Conservation (phyloP, 352 stramenopile genomes). For the Phytophthora pistaciae region DNA sequence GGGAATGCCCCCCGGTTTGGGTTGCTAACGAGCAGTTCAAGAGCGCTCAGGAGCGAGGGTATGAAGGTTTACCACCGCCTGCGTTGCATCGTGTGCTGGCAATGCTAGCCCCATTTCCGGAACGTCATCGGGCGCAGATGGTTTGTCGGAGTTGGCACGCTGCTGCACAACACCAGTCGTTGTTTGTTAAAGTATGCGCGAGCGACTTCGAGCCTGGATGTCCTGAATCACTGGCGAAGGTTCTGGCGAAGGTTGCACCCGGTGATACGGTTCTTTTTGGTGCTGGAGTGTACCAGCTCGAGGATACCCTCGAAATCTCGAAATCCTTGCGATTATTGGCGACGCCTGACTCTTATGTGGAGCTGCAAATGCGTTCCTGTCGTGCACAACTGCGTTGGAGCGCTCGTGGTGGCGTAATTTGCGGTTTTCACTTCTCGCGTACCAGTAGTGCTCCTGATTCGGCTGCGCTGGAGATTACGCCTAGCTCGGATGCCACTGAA, state of each 20-base stretch:
- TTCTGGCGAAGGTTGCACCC: slow-evolving; percentile 32
- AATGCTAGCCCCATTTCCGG: slow-evolving; percentile 81
- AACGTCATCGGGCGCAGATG: slow-evolving; percentile 53
- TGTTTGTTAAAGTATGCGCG: slow-evolving; percentile 61
- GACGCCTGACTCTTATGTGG: slow-evolving; percentile 64
- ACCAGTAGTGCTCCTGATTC: slow-evolving; percentile 28
- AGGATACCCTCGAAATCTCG: slow-evolving; percentile 57
- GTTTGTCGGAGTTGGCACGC: slow-evolving; percentile 69
- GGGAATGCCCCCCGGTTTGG: slow-evolving; percentile 92
- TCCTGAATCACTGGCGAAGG: slow-evolving; percentile 27
- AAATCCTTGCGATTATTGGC: slow-evolving; percentile 61
- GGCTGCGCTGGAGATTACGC: slow-evolving; percentile 20
- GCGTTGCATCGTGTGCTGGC: slow-evolving; percentile 86
- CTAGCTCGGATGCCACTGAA: slow-evolving; percentile 24
- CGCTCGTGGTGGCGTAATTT: slow-evolving; percentile 64
- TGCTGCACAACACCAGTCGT: slow-evolving; percentile 46
- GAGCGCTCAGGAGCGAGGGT: slow-evolving; percentile 69
- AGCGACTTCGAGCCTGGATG: slow-evolving; percentile 50
- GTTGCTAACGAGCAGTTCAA: slow-evolving; percentile 90
- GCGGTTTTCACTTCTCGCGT: slow-evolving; percentile 72
- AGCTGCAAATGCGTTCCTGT: slow-evolving; percentile 69
- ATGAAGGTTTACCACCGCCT: slow-evolving; percentile 77
- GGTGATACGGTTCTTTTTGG: slow-evolving; percentile 76
- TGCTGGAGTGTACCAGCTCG: slow-evolving; percentile 69
- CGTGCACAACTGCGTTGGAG: slow-evolving; percentile 65